These are phyloP conservation scores for Lipomyces chichibuensis DNA, from an alignment of 805 yeast species.

Conservation along the genomic window DNA sequence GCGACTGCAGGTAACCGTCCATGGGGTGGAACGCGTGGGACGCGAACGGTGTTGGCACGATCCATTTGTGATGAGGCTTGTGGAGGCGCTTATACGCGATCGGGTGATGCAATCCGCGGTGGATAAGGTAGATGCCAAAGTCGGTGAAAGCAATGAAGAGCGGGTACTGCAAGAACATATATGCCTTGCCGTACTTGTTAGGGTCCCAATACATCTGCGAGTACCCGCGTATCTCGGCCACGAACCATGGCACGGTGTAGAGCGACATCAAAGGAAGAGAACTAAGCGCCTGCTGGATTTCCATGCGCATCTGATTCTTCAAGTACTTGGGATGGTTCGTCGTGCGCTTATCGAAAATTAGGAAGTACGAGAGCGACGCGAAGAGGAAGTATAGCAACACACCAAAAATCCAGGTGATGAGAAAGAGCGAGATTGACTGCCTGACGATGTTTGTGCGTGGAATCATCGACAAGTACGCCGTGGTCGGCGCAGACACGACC, in stretches of 20 bases:
- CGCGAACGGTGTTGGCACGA: slow-evolving; percentile 97
- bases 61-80: slow-evolving; percentile 99
- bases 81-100: slow-evolving; percentile 80
- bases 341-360: slow-evolving; percentile 82
- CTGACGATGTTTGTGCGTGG: slow-evolving; percentile 74
- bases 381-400: slow-evolving; percentile 75
- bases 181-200: slow-evolving; percentile 69
- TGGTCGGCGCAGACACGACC: slow-evolving; percentile 21
- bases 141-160: slow-evolving; percentile 90
- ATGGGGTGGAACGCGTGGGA: slow-evolving; percentile 98
- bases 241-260: slow-evolving; percentile 87
- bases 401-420: slow-evolving; percentile 79
- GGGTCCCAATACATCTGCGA: slow-evolving; percentile 74
- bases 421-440: slow-evolving; percentile 66
- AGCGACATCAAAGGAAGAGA: slow-evolving; percentile 90
- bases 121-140: slow-evolving; percentile 86
- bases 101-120: slow-evolving; percentile 94
- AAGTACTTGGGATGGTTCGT: slow-evolving; percentile 95
- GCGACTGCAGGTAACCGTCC: slow-evolving; percentile 89
- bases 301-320: slow-evolving; percentile 88
- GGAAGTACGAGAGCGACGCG: slow-evolving; percentile 75
- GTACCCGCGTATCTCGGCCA: slow-evolving; percentile 79
- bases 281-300: slow-evolving; percentile 72
- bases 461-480: slow-evolving; percentile 55
- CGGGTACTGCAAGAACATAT: slow-evolving; percentile 69